These are phyloP conservation scores for Penicillium cataractarum DNA, from an alignment of 495 filamentous ascomycete genomes.

Conservation along the genomic window DNA sequence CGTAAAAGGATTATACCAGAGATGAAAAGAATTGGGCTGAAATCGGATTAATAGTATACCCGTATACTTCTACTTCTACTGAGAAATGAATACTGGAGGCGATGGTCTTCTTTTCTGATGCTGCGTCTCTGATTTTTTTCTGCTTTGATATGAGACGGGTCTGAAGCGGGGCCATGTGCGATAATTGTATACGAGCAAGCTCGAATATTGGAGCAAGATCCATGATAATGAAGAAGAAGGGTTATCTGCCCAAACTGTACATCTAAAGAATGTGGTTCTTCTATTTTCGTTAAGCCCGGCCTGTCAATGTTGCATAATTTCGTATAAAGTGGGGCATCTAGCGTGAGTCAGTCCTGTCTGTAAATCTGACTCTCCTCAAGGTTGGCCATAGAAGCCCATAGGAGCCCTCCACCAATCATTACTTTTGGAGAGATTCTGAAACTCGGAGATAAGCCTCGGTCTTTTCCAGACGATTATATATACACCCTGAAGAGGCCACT, in stretches of 20 bases:
- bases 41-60: too few relatives aligned
- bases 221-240: neutral
- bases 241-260: too few relatives aligned
- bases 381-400: neutral
- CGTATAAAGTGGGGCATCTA: constrained; percentile 3
- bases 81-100: neutral
- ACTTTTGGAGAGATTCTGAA: too few relatives aligned
- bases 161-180: neutral
- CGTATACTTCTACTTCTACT: too few relatives aligned
- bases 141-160: neutral
- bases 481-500: neutral
- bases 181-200: neutral
- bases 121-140: neutral
- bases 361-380: neutral
- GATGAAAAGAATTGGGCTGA: too few relatives aligned
- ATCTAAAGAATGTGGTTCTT: too few relatives aligned
- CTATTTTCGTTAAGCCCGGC: neutral
- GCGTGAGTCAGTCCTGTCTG: constrained; percentile 4
- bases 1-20: too few relatives aligned
- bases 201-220: neutral
- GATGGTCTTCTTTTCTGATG: neutral
- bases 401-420: neutral
- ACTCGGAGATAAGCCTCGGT: neutral
- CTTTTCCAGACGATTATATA: neutral
- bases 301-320: neutral